phyloP scores from a whole-genome alignment of 257 asterid genomes.

The Nicotiana attenuata region DNA sequence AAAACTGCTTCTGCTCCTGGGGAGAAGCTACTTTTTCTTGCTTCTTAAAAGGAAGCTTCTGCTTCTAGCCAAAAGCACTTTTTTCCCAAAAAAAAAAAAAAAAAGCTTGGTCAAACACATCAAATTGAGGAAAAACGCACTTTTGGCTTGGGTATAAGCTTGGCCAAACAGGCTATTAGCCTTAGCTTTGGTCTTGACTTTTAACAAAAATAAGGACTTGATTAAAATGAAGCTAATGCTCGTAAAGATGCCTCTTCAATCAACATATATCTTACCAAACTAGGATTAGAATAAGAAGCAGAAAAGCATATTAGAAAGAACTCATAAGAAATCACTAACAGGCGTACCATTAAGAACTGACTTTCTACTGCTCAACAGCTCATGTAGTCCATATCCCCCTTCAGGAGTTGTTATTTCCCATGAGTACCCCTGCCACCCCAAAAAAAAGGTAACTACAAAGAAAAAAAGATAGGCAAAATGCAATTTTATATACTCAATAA shows the following conservation, averaged over 20 bases:
- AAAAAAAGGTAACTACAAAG: neutral
- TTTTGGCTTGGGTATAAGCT: no score
- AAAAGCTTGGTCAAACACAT: no score
- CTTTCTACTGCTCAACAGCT: conserved; percentile 63
- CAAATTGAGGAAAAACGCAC: no score
- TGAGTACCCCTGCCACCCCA: conserved; percentile 73
- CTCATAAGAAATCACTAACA: neutral
- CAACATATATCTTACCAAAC: neutral
- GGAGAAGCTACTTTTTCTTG: no score
- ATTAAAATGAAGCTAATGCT: neutral
- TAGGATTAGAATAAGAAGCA: neutral
- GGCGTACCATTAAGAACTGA: conserved; percentile 60
- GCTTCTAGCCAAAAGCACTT: no score
- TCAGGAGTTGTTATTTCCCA: conserved; percentile 94
- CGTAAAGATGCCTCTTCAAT: neutral
- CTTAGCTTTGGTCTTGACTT: neutral
- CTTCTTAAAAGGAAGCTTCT: no score
- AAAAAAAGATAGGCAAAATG: neutral
- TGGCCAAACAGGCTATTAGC: no score
- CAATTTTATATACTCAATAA: neutral
- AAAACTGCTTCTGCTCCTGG: no score
- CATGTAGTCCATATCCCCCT: conserved; percentile 89
- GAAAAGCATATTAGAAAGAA: neutral
- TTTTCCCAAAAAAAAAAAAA: no score
- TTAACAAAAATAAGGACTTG: neutral